A percentile compares a stretch with the other conserved stretches of the same genome.
These are phyloP conservation scores for Triticum monococcum DNA, from an alignment of 176 grass and related monocot genomes.

Conservation along the genomic window DNA sequence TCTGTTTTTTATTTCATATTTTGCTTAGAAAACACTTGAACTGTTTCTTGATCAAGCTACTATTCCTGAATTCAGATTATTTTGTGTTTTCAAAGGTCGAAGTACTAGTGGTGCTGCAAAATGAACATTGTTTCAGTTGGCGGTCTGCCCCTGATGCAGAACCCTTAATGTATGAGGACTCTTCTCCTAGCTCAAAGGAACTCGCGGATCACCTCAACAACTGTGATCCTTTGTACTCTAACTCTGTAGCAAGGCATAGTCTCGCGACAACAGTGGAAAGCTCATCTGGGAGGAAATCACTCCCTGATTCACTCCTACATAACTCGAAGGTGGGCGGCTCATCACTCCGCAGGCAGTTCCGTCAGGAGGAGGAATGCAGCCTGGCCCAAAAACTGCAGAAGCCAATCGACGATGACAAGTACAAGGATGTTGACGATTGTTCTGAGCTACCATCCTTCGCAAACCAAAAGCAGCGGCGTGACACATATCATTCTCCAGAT, in stretches of 20 bases:
- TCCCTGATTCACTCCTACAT: constrained; percentile 64
- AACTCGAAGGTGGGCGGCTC: constrained; percentile 52
- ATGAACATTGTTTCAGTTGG: constrained; percentile 82
- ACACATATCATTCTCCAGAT: constrained; percentile 29
- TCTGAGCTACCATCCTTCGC: constrained; percentile 28
- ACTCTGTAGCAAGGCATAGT: constrained; percentile 54
- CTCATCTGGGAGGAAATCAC: constrained; percentile 67
- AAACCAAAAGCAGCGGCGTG: constrained; percentile 30
- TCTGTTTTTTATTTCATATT: not conserved
- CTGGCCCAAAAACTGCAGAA: constrained; percentile 81
- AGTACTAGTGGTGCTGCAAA: constrained; percentile 81
- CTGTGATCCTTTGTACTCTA: constrained; percentile 50
- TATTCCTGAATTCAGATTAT: not conserved
- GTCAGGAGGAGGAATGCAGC: constrained; percentile 69
- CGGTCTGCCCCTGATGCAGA: constrained; percentile 79
- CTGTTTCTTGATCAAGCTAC: not conserved
- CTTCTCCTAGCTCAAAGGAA: constrained; percentile 54
- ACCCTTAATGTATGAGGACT: constrained; percentile 61
- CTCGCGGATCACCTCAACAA: constrained; percentile 48
- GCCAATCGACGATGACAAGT: constrained; percentile 72
- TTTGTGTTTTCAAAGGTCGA: constrained; percentile 61
- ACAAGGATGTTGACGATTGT: constrained; percentile 51
- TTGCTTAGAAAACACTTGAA: not conserved
- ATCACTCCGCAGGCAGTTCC: constrained; percentile 73
- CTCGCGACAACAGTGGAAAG: constrained; percentile 65